Evolutionary conservation across 2,329 filamentous ascomycete genomes (phyloP).

Genomic region (Hortaea werneckii): DNA sequence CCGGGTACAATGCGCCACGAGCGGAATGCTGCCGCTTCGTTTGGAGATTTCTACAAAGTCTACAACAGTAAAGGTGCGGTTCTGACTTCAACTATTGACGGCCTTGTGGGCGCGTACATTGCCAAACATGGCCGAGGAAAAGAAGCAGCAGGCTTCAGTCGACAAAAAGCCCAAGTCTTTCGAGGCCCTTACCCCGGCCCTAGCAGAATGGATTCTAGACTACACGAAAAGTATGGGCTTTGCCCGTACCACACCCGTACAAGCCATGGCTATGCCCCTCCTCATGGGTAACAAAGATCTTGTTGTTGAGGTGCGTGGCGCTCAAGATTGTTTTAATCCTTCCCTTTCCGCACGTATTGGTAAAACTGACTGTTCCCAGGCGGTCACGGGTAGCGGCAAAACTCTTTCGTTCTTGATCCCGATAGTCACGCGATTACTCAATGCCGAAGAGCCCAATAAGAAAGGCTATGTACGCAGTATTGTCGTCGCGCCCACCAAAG

Average conservation of each 20-base stretch:
- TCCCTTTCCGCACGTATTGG: background rate
- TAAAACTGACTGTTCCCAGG: slow-evolving; percentile 33
- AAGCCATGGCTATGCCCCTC: slow-evolving; percentile 79
- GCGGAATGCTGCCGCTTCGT: too few relatives aligned
- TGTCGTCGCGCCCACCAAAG: slow-evolving; percentile 83
- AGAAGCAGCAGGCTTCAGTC: slow-evolving; percentile 7
- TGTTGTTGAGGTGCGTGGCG: slow-evolving; percentile 59
- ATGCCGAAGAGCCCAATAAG: slow-evolving; percentile 71
- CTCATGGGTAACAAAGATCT: slow-evolving; percentile 87
- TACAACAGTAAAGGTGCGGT: too few relatives aligned
- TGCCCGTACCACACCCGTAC: slow-evolving; percentile 81
- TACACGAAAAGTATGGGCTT: slow-evolving; percentile 80
- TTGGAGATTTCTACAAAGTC: too few relatives aligned
- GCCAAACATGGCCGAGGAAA: background rate
- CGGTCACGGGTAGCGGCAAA: slow-evolving; percentile 85
- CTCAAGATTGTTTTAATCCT: background rate
- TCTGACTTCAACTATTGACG: too few relatives aligned
- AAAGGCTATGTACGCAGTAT: slow-evolving; percentile 85
- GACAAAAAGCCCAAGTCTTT: slow-evolving; percentile 45
- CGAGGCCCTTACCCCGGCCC: slow-evolving; percentile 57
- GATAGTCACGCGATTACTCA: slow-evolving; percentile 69
- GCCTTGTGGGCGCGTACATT: too few relatives aligned
- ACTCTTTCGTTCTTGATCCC: slow-evolving; percentile 80
- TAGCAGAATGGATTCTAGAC: slow-evolving; percentile 77
- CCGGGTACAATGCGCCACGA: too few relatives aligned